phyloP scores from a whole-genome alignment of 768 basidiomycete species.

The Suillus lakei region DNA sequence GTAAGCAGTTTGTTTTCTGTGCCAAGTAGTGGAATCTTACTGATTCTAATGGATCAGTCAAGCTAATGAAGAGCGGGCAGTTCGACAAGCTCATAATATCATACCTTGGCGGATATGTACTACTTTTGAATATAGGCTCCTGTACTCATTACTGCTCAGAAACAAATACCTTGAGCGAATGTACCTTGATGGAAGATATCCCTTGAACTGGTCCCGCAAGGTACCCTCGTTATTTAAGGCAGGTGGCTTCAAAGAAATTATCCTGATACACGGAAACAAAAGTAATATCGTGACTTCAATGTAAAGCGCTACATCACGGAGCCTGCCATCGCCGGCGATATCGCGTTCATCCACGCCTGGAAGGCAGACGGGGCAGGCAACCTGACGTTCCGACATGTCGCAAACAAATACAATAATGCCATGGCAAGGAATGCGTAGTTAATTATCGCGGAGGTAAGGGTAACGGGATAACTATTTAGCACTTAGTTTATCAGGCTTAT shows the following conservation, averaged over 20 bases:
- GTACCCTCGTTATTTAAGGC: constrained; percentile 77
- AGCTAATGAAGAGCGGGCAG: constrained; percentile 70
- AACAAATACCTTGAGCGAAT: constrained; percentile 81
- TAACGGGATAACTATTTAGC: background rate
- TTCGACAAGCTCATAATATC: constrained; percentile 82
- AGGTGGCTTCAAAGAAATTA: constrained; percentile 65
- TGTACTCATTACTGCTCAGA: constrained; percentile 38
- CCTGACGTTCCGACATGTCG: constrained; percentile 82
- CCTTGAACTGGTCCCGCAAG: constrained; percentile 85
- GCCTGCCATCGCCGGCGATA: constrained; percentile 72
- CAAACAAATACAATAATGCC: constrained; percentile 80
- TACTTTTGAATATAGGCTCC: background rate
- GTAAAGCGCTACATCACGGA: constrained; percentile 79
- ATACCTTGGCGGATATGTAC: constrained; percentile 75
- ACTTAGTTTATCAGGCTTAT: background rate
- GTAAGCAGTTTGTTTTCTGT: constrained; percentile 34
- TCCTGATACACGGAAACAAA: constrained; percentile 71
- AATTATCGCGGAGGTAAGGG: constrained; percentile 77
- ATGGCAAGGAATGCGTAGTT: constrained; percentile 86
- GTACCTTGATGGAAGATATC: constrained; percentile 79
- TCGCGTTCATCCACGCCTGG: constrained; percentile 84
- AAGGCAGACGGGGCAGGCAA: constrained; percentile 88
- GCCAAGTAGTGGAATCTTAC: background rate
- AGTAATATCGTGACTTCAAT: constrained; percentile 71
- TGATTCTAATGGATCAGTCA: constrained; percentile 46